A percentile compares a stretch with the other conserved stretches of the same genome.
Evolutionary conservation across 176 grass and related monocot species (phyloP).

Genomic region (Paspalum notatum): DNA sequence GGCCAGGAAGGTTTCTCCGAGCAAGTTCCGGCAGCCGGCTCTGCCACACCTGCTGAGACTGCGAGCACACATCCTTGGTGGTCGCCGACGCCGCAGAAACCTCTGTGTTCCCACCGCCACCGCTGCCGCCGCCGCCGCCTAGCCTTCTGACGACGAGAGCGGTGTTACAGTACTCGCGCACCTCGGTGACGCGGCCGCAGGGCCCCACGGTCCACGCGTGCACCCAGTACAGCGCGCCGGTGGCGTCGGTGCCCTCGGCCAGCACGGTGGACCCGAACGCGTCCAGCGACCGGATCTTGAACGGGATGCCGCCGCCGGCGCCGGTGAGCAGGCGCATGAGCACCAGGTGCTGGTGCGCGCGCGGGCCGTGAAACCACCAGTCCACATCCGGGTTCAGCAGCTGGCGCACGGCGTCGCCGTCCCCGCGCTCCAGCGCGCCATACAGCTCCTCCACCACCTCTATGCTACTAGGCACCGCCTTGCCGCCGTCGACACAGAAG

Average conservation of each 20-base stretch:
- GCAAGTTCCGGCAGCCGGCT: constrained; percentile 52
- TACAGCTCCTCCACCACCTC: constrained; percentile 74
- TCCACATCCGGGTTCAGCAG: constrained; percentile 84
- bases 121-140: background rate
- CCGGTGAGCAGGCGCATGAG: constrained; percentile 89
- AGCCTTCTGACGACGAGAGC: constrained; percentile 72
- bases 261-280: constrained; percentile 74
- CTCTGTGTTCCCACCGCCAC: background rate
- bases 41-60: constrained; percentile 57
- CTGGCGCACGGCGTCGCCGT: constrained; percentile 52
- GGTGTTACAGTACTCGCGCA: constrained; percentile 91
- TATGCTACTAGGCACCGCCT: constrained; percentile 39
- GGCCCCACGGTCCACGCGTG: constrained; percentile 83
- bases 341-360: constrained; percentile 63
- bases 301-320: constrained; percentile 36
- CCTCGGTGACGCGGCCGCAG: constrained; percentile 61
- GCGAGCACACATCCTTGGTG: background rate
- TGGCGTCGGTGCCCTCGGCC: constrained; percentile 67
- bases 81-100: no score
- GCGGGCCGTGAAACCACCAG: constrained; percentile 94
- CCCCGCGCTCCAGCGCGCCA: constrained; percentile 59
- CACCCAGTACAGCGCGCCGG: constrained; percentile 63
- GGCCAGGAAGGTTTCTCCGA: constrained; percentile 58
- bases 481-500: background rate
- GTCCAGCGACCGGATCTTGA: constrained; percentile 45